phyloP scores from a whole-genome alignment of 2,329 filamentous ascomycete species.

The Plenodomus tracheiphilus region DNA sequence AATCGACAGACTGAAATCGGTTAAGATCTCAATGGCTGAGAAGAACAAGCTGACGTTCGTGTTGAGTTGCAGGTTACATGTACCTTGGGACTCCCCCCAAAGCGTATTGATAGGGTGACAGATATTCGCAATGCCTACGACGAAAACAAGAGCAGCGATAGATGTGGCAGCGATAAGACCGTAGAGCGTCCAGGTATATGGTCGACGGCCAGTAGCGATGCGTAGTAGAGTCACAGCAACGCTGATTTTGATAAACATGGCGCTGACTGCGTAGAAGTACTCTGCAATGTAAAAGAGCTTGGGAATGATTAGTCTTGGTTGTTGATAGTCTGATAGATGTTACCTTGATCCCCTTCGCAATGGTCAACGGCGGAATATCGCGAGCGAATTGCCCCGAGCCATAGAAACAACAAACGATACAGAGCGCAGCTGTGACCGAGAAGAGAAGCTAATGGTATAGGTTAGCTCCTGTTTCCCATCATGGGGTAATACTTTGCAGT shows the following conservation, averaged over 20 bases:
- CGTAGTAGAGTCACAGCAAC: constrained; percentile 24
- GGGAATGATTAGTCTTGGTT: not conserved
- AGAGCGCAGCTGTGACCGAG: constrained; percentile 21
- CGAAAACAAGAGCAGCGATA: constrained; percentile 20
- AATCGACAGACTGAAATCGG: constrained; percentile 23
- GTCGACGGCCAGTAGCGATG: constrained; percentile 14
- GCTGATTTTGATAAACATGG: constrained; percentile 25
- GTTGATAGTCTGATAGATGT: not conserved
- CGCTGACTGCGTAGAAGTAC: constrained; percentile 24
- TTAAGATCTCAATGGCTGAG: constrained; percentile 23
- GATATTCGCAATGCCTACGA: constrained; percentile 23
- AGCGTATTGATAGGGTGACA: constrained; percentile 24
- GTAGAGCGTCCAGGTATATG: constrained; percentile 15
- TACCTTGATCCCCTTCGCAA: constrained; percentile 20
- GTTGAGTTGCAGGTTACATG: constrained; percentile 23
- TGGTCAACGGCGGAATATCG: constrained; percentile 11
- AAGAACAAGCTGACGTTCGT: constrained; percentile 25
- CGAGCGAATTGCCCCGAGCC: constrained; percentile 20
- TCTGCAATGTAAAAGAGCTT: constrained; percentile 25
- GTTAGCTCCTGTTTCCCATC: not conserved
- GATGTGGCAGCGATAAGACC: constrained; percentile 15
- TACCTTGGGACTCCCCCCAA: constrained; percentile 24
- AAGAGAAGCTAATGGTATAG: constrained; percentile 15
- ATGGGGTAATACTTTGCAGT: not conserved
- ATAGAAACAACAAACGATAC: constrained; percentile 22